Conservation (phyloP, 2,329 filamentous ascomycete genomes). For the Trichophyton mentagrophytes region DNA sequence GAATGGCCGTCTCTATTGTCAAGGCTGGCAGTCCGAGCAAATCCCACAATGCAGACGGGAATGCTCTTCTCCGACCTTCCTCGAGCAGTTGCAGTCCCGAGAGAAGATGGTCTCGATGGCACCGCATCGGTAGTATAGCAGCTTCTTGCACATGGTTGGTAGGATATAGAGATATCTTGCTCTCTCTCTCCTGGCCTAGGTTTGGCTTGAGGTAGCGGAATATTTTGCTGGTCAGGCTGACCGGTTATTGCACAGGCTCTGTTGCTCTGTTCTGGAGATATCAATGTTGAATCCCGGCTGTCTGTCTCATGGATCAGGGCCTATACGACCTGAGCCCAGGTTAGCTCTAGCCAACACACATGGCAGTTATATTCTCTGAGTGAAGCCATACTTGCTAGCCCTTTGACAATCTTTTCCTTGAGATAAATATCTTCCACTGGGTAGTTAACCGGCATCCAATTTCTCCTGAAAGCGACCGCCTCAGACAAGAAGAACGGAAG, state of each 20-base stretch:
- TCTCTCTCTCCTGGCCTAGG: neutral
- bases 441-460: too few relatives aligned
- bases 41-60: constrained; percentile 13
- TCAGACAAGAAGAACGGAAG: too few relatives aligned
- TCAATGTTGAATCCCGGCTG: neutral
- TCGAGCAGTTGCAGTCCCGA: constrained; percentile 10
- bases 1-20: neutral
- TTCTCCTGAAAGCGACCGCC: too few relatives aligned
- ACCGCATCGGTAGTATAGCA: constrained; percentile 14
- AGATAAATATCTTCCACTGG: too few relatives aligned
- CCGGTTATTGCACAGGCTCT: neutral
- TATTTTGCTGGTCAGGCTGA: neutral
- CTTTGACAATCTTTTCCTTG: too few relatives aligned
- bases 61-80: constrained; percentile 9
- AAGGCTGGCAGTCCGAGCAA: constrained; percentile 11
- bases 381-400: too few relatives aligned
- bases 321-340: neutral
- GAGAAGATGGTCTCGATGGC: constrained; percentile 15
- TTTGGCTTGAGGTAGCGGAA: neutral
- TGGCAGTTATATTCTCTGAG: too few relatives aligned
- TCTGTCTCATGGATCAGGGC: neutral
- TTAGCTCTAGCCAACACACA: too few relatives aligned
- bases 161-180: neutral
- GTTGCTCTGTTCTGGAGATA: neutral
- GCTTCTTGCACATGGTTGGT: constrained; percentile 13